These are phyloP conservation scores for Hortaea sp. DNA, from an alignment of 2,329 filamentous ascomycete species.

Conservation along the genomic window DNA sequence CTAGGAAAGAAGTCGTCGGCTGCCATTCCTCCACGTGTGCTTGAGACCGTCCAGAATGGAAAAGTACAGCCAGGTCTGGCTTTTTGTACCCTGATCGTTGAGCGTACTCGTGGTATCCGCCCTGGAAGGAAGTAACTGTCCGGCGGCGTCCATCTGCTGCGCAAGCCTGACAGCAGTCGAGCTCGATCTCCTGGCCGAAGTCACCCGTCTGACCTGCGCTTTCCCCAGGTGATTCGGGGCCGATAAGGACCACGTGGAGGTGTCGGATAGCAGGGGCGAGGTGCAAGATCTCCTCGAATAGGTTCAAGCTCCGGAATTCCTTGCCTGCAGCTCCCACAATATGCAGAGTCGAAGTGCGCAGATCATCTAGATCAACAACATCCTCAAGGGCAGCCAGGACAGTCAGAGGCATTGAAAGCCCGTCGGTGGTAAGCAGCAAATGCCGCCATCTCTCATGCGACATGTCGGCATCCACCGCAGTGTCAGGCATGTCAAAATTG, in stretches of 20 bases:
- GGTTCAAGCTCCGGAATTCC: not conserved
- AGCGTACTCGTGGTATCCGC: constrained; percentile 1
- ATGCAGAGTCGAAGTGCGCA: not conserved
- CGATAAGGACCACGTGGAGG: not conserved
- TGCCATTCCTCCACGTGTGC: not conserved
- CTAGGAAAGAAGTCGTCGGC: not conserved
- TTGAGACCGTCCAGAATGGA: constrained; percentile 1
- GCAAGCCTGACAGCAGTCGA: not conserved
- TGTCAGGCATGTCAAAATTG: not conserved
- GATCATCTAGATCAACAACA: not conserved
- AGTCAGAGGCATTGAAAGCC: not conserved
- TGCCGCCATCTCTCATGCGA: not conserved
- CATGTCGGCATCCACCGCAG: not conserved
- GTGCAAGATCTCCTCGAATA: constrained; percentile 3
- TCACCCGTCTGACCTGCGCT: not conserved
- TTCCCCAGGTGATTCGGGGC: not conserved
- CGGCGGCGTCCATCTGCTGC: not conserved
- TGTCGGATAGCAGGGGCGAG: not conserved
- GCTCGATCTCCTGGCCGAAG: not conserved
- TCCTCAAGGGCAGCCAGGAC: constrained; percentile 1
- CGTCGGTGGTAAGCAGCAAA: constrained; percentile 1
- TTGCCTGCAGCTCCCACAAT: constrained; percentile 1
- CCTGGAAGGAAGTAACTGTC: not conserved
- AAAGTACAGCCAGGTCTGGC: constrained; percentile 1
- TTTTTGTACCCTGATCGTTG: not conserved